Conservation (phyloP, 2,329 filamentous ascomycete species). For the Aspergillus spinulosporus region DNA sequence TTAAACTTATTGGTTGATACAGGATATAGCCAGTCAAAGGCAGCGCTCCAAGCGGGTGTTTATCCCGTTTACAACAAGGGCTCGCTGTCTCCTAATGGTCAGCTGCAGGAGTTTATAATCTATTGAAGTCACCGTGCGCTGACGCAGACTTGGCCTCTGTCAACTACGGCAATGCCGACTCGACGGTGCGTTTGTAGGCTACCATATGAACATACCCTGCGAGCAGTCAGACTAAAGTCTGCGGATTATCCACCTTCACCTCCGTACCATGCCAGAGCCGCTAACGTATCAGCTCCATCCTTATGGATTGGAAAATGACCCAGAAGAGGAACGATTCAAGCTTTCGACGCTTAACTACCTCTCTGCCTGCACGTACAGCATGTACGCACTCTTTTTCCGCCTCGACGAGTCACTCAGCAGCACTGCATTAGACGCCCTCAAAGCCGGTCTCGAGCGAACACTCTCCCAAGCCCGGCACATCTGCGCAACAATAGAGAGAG, state of each 20-base stretch:
- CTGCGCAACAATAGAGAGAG: slow-evolving; percentile 43
- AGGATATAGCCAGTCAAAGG: too few species aligned
- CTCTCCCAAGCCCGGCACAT: slow-evolving; percentile 43
- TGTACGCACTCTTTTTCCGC: slow-evolving; percentile 45
- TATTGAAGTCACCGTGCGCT: too few species aligned
- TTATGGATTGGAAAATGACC: slow-evolving; percentile 40
- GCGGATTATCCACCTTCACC: neutral
- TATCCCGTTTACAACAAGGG: too few species aligned
- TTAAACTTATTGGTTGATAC: too few species aligned
- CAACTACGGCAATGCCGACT: too few species aligned
- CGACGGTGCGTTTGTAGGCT: too few species aligned
- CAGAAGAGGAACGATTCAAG: slow-evolving; percentile 40
- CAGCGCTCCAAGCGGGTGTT: too few species aligned
- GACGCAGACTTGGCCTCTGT: too few species aligned
- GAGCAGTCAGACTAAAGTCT: too few species aligned
- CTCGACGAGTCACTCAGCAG: slow-evolving; percentile 35
- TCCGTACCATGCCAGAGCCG: slow-evolving; percentile 29
- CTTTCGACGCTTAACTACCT: slow-evolving; percentile 42
- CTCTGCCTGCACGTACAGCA: slow-evolving; percentile 37
- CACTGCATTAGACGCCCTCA: slow-evolving; percentile 29
- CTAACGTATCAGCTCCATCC: slow-evolving; percentile 35
- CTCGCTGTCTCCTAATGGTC: too few species aligned
- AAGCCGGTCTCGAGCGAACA: slow-evolving; percentile 39
- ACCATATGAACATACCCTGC: too few species aligned
- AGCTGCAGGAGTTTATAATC: too few species aligned